These are phyloP conservation scores for Globisporangium acanthophoron DNA, from an alignment of 352 stramenopile species.

Conservation along the genomic window DNA sequence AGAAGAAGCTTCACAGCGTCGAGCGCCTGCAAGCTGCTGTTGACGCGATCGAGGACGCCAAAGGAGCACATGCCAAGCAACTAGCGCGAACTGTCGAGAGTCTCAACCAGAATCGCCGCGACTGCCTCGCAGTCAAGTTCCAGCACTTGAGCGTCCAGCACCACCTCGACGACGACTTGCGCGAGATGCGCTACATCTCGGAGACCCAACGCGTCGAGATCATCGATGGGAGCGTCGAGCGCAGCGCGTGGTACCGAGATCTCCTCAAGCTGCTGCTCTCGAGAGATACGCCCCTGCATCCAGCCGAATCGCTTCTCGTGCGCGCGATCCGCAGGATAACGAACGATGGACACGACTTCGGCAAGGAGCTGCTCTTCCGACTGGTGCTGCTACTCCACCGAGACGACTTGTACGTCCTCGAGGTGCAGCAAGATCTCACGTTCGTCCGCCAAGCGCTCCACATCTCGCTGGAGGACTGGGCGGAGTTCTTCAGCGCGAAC, in stretches of 20 bases:
- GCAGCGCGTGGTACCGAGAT: slow-evolving; percentile 43
- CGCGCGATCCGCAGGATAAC: slow-evolving; percentile 39
- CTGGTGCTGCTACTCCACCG: slow-evolving; percentile 37
- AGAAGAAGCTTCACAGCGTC: slow-evolving; percentile 33
- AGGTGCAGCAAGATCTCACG: slow-evolving; percentile 47
- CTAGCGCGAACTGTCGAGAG: slow-evolving; percentile 34
- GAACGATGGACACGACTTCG: slow-evolving; percentile 41
- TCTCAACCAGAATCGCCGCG: slow-evolving; percentile 44
- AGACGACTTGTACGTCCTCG: slow-evolving; percentile 35
- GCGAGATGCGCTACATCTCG: slow-evolving; percentile 40
- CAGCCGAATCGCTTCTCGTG: slow-evolving; percentile 50
- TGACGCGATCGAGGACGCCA: slow-evolving; percentile 36
- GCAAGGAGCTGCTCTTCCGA: slow-evolving; percentile 29
- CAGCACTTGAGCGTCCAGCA: slow-evolving; percentile 28
- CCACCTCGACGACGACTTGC: slow-evolving; percentile 35
- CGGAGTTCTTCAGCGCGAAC: slow-evolving; percentile 33
- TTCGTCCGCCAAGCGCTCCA: slow-evolving; percentile 34
- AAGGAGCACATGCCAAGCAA: slow-evolving; percentile 25
- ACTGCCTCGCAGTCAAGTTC: slow-evolving; percentile 55
- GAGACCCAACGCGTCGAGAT: slow-evolving; percentile 31
- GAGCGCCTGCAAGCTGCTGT: slow-evolving; percentile 49
- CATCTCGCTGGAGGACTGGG: slow-evolving; percentile 35
- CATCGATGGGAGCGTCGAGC: slow-evolving; percentile 22
- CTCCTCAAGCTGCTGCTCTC: slow-evolving; percentile 40
- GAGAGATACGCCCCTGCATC: slow-evolving; percentile 30